Percentiles rank a stretch among this genome's conserved stretches.
These are phyloP conservation scores for Coccinonectria pachysandricola DNA, from an alignment of 2,329 filamentous ascomycete species.

Conservation along the genomic window DNA sequence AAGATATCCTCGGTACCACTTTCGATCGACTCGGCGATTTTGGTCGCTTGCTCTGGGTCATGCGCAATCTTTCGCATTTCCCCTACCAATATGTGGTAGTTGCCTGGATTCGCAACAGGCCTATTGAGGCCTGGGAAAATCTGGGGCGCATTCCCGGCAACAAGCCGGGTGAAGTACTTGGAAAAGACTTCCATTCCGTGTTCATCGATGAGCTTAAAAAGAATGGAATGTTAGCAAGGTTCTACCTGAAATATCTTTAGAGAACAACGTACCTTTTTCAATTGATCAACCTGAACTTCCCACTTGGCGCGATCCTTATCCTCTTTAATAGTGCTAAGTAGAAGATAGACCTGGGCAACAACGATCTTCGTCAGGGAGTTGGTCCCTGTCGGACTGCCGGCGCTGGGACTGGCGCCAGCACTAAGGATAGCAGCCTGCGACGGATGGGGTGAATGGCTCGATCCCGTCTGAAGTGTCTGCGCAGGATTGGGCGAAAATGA, in stretches of 20 bases:
- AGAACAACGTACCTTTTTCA: conserved; percentile 75
- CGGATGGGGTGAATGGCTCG: conserved; percentile 45
- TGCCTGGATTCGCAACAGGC: conserved; percentile 64
- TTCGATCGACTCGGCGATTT: conserved; percentile 90
- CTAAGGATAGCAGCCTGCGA: conserved; percentile 47
- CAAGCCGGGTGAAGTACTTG: conserved; percentile 87
- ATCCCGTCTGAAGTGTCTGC: conserved; percentile 46
- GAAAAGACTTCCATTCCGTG: conserved; percentile 99
- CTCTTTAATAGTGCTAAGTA: conserved; percentile 90
- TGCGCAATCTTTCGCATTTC: conserved; percentile 81
- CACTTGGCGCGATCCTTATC: conserved; percentile 86
- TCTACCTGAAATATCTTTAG: too few species aligned
- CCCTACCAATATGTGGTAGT: conserved; percentile 69
- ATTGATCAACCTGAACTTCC: conserved; percentile 83
- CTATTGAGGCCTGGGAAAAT: conserved; percentile 77
- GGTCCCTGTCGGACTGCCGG: conserved; percentile 51
- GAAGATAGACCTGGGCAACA: conserved; percentile 86
- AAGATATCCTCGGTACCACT: conserved; percentile 86
- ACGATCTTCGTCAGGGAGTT: conserved; percentile 81
- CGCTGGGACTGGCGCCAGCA: conserved; percentile 51
- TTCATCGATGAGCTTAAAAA: conserved; percentile 73
- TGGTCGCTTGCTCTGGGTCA: conserved; percentile 72
- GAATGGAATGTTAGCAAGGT: conserved; percentile 10
- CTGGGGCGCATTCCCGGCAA: conserved; percentile 81
- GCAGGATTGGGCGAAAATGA: conserved; percentile 54